phyloP scores from a whole-genome alignment of 495 filamentous ascomycete genomes.

The Xanthoparmelia taractica region DNA sequence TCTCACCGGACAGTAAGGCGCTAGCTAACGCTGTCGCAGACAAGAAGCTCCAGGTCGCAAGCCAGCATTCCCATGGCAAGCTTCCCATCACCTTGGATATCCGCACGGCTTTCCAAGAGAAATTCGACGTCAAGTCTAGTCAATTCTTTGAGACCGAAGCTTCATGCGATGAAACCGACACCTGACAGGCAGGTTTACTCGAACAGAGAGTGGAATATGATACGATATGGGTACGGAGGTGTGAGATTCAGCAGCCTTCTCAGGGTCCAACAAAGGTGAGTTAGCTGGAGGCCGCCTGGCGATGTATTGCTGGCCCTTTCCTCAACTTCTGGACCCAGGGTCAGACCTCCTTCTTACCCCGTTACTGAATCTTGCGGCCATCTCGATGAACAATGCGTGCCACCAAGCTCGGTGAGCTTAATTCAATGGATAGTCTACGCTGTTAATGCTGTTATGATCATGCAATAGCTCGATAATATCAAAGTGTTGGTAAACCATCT shows the following conservation, averaged over 20 bases:
- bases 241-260: not conserved
- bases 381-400: not conserved
- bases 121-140: constrained; percentile 7
- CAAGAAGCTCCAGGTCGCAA: constrained; percentile 7
- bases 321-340: no score
- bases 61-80: constrained; percentile 19
- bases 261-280: not conserved
- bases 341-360: not conserved
- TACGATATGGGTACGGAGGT: not conserved
- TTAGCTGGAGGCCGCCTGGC: not conserved
- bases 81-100: constrained; percentile 8
- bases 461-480: not conserved
- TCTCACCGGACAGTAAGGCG: not conserved
- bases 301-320: not conserved
- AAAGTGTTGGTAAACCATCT: not conserved
- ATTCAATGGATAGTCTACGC: not conserved
- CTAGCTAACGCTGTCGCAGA: constrained; percentile 15
- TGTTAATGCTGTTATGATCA: not conserved
- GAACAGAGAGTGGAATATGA: not conserved
- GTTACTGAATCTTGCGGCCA: not conserved
- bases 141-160: not conserved
- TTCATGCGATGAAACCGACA: not conserved
- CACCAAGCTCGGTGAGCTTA: not conserved
- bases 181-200: not conserved
- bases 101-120: constrained; percentile 14